These are phyloP conservation scores for Phytopythium kandeliae DNA, from an alignment of 352 stramenopile species.

Conservation along the genomic window DNA sequence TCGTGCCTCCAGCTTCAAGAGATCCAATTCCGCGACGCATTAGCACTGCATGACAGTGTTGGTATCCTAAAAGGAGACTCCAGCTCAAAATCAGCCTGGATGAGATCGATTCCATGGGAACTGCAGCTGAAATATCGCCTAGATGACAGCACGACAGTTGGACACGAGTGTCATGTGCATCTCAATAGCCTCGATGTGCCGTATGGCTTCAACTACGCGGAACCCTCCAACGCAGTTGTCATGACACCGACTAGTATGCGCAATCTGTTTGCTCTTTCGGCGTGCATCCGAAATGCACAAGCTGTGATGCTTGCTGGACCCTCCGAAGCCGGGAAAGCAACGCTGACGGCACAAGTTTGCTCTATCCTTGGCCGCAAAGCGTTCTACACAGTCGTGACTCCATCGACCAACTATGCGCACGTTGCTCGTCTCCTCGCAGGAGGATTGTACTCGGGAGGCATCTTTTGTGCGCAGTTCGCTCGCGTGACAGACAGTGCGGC, in stretches of 20 bases:
- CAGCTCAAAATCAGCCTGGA: background rate
- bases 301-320: conserved; percentile 18
- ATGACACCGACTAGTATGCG: conserved; percentile 42
- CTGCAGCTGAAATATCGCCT: conserved; percentile 59
- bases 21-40: conserved; percentile 46
- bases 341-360: conserved; percentile 33
- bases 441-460: conserved; percentile 30
- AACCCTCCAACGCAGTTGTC: conserved; percentile 18
- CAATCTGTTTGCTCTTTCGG: conserved; percentile 45
- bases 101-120: conserved; percentile 27
- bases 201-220: conserved; percentile 66
- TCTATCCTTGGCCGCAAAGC: conserved; percentile 32
- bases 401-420: conserved; percentile 15
- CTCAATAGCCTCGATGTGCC: conserved; percentile 37
- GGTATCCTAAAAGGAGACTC: background rate
- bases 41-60: conserved; percentile 22
- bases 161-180: conserved; percentile 57
- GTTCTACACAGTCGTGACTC: conserved; percentile 21
- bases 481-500: background rate
- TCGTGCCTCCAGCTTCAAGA: conserved; percentile 37
- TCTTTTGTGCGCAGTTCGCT: conserved; percentile 23
- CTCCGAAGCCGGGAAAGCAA: conserved; percentile 26
- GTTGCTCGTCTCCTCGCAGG: conserved; percentile 36
- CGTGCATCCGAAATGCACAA: conserved; percentile 33
- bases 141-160: conserved; percentile 51